Base-by-base conservation (phyloP, 768 basidiomycete genomes). In the Tricholoma furcatifolium region DNA sequence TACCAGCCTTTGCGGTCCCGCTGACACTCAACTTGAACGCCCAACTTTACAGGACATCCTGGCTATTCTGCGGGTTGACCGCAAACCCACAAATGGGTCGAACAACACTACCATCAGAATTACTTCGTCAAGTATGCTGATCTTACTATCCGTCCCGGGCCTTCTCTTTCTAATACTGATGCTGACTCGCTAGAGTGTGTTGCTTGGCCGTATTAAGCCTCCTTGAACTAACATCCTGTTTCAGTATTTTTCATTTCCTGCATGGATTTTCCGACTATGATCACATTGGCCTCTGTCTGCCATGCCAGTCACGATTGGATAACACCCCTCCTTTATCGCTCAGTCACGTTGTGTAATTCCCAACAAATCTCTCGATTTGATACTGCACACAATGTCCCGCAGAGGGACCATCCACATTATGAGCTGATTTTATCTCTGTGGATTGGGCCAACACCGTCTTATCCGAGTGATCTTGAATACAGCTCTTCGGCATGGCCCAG, bases 401-500 rank as follows among this genome's bases (percentile, higher is more conserved):
- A 63, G 20, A 46, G 57, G 23, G 30, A 60, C 8, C 51, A 50
- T 18, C 51, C 46, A n/a, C 63, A 65, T 14, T 57, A 66, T 8
- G 17, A 45, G 31, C 50, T 63, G 45, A 59, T 73, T 27, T 57
- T 57, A n/a, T 63, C 60, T 42, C 48, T 71, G n/a, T 69, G 69
- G 66, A 61, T 74, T 35, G 72, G 72, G 20, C 20, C 23, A 51
- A 58, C 32, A 56, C 55, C n/a, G n/a, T n/a, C 14, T 51, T 53
- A 0, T 20, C 30, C 31, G 50, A 2, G 67, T 32, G 64, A 71
- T 47, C 68, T 72, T 30, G 40, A 47, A n/a, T 71, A 72, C 51
- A 58, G 57, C 2, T 66, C 67, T 11, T 35, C 53, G 4, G 51
- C 57, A 11, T 73, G 70, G 70, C 71, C 70, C 1, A 39, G 69